Evolutionary conservation across 2,329 filamentous ascomycete species (phyloP).

Genomic region (Sporothrix schenckii): DNA sequence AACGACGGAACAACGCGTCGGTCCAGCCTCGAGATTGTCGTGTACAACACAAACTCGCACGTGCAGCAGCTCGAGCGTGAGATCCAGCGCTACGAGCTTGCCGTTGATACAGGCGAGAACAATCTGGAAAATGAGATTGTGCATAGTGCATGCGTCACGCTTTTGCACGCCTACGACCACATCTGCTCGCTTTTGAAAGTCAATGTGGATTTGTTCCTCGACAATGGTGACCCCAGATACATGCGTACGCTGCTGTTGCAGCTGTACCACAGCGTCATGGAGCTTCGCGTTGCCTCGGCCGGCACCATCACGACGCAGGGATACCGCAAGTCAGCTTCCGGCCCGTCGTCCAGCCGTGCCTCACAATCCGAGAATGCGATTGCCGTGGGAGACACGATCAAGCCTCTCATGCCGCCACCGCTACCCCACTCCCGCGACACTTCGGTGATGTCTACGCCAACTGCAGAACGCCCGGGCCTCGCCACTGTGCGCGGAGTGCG

Average conservation of each 20-base stretch:
- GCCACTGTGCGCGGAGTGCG: constrained; percentile 46
- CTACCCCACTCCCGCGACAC: constrained; percentile 42
- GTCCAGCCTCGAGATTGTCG: constrained; percentile 67
- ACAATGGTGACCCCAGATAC: constrained; percentile 68
- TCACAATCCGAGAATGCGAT: constrained; percentile 37
- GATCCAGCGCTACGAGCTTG: constrained; percentile 62
- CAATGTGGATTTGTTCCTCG: constrained; percentile 66
- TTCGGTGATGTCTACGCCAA: constrained; percentile 50
- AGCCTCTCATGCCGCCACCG: constrained; percentile 49
- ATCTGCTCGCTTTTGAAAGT: constrained; percentile 63
- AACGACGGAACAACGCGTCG: constrained; percentile 63
- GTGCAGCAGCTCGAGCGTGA: constrained; percentile 68
- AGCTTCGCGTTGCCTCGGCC: constrained; percentile 59
- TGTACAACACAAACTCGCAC: constrained; percentile 68
- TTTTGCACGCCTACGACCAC: constrained; percentile 67
- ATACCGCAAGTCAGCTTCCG: constrained; percentile 35
- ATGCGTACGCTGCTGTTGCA: constrained; percentile 66
- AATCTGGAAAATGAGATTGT: constrained; percentile 65
- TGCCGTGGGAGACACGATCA: constrained; percentile 48
- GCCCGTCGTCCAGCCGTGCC: constrained; percentile 15
- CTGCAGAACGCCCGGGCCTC: constrained; percentile 51
- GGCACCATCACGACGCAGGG: constrained; percentile 40
- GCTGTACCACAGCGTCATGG: constrained; percentile 69
- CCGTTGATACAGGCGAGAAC: constrained; percentile 50
- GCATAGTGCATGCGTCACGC: constrained; percentile 63